Evolutionary conservation across 371 early-diverging fungal genomes (phyloP).

Genomic region (Umbelopsis sp.): DNA sequence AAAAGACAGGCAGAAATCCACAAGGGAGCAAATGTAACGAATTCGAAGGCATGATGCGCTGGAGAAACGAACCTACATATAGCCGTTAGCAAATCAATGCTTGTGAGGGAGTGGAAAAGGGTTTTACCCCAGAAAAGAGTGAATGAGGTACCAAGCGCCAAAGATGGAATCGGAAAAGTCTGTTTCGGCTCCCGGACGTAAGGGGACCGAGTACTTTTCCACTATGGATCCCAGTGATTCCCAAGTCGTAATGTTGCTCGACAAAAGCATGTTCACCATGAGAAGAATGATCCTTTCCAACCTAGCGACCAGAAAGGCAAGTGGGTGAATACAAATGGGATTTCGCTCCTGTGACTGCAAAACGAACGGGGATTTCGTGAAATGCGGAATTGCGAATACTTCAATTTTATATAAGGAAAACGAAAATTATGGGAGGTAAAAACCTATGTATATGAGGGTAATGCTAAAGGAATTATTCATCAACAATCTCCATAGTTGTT

Average conservation of each 20-base stretch:
- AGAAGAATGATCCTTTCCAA: background rate
- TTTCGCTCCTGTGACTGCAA: background rate
- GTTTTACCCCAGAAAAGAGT: background rate
- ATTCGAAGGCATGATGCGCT: constrained; percentile 56
- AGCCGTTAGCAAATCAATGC: background rate
- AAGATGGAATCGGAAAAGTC: constrained; percentile 46
- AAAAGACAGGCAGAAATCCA: constrained; percentile 40
- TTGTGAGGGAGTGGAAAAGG: background rate
- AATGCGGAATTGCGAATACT: too few species aligned
- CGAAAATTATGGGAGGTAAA: background rate
- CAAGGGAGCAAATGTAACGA: constrained; percentile 47
- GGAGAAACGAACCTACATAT: constrained; percentile 56
- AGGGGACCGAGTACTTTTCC: constrained; percentile 31
- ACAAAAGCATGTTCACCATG: constrained; percentile 9
- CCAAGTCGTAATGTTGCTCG: constrained; percentile 4
- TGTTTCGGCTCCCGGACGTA: constrained; percentile 35
- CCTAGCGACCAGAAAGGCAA: background rate
- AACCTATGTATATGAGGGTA: background rate
- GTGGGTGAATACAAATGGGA: background rate
- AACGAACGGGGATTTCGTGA: background rate
- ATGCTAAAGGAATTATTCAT: background rate
- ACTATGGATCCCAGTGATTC: constrained; percentile 27
- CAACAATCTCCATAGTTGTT: background rate
- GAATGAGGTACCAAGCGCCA: constrained; percentile 49
- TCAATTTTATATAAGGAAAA: background rate